Evolutionary conservation across 2,329 filamentous ascomycete genomes (phyloP), one percentile per base, ranked within the genome.

Genomic region (Kalaharituber pfeilii): DNA sequence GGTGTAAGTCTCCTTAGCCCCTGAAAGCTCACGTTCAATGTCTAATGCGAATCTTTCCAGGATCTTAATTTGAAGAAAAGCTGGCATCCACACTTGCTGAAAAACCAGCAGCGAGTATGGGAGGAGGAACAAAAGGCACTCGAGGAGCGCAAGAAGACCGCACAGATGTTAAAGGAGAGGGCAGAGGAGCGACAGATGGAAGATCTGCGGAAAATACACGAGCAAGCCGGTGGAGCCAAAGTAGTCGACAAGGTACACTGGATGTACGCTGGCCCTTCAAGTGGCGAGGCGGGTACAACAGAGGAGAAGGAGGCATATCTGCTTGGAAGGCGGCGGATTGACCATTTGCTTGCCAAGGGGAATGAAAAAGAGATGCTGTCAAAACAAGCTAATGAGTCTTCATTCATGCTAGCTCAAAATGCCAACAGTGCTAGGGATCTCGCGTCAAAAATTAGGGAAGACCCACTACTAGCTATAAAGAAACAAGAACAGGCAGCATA

Each of bases 241-340:
- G 77, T 82, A 52, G 71, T 83, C 27, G 82, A 89, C 63, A 80
- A 87, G 30, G 89, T 98, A 25, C 91, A 96, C 65, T 98, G 91
- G 86, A 95, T 98, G 86, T 98, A 98, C 69, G 80, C 83, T 63
- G 89, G 89, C 1, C 87, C 91, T 6, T 83, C 82, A 50, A 76
- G 74, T 54, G 85, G 86, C 30, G 81, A 84, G 65, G 73, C 74
- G n/a, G 83, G 82, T 27, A 78, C 77, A 3, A 79, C 70, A 0
- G 89, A 95, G 67, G 91, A 96, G 69, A 87, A 86, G 71, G 91
- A 98, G 66, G 86, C 84, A 3, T 98, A 94, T 67, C 70, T 98
- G 1, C 74, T 98, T 13, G 91, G 91, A 52, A 96, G 95, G 73
- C 77, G 91, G 56, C 78, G 88, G 56, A 89, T 98, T 66, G 89